Evolutionary conservation across 2,329 filamentous ascomycete species (phyloP).

Genomic region (Pezicula rhizophila): DNA sequence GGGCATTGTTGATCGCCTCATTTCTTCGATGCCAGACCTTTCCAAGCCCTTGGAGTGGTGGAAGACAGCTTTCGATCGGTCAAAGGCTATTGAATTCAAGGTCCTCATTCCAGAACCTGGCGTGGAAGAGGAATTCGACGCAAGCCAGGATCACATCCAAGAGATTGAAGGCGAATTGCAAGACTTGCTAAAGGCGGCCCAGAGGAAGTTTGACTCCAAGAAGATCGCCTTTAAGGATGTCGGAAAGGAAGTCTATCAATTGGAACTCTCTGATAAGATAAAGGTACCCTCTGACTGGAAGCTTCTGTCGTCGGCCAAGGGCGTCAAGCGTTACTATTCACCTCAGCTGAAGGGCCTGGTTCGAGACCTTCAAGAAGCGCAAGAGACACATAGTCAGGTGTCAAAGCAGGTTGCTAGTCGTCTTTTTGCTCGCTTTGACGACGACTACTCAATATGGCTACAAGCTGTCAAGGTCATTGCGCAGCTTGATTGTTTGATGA

Average conservation of each 20-base stretch:
- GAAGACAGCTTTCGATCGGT: conserved; percentile 86
- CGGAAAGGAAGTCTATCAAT: conserved; percentile 94
- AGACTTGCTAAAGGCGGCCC: conserved; percentile 62
- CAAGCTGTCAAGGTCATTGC: conserved; percentile 84
- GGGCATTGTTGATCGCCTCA: conserved; percentile 77
- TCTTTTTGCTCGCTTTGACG: conserved; percentile 83
- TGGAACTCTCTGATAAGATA: conserved; percentile 78
- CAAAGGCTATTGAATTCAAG: conserved; percentile 70
- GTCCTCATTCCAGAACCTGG: conserved; percentile 79
- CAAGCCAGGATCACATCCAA: conserved; percentile 71
- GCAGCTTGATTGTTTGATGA: conserved; percentile 91
- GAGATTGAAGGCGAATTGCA: conserved; percentile 69
- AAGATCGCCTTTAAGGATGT: conserved; percentile 71
- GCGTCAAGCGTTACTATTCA: conserved; percentile 92
- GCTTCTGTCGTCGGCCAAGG: conserved; percentile 90
- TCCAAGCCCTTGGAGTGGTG: conserved; percentile 70
- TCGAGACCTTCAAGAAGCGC: conserved; percentile 83
- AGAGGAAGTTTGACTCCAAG: conserved; percentile 60
- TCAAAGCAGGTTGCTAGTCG: conserved; percentile 77
- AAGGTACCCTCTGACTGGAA: conserved; percentile 86
- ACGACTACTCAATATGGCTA: conserved; percentile 80
- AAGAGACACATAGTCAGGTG: conserved; percentile 88
- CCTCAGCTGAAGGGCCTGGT: conserved; percentile 76
- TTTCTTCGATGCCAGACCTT: conserved; percentile 81
- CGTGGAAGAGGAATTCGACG: conserved; percentile 88